Evolutionary conservation across 108 stramenopile genomes (phyloP).

Genomic region (Nitzschia sp.): DNA sequence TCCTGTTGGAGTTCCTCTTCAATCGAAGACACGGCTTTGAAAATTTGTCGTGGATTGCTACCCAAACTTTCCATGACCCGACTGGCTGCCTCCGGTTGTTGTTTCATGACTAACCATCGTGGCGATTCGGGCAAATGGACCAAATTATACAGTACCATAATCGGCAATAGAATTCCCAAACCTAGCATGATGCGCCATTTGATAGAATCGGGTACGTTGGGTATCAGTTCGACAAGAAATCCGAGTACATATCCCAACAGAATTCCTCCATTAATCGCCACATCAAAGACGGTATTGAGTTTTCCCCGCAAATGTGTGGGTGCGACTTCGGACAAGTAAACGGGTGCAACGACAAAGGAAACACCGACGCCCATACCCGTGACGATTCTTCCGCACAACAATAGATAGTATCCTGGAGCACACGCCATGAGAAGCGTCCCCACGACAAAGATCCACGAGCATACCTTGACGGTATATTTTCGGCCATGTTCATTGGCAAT

Average conservation of each 20-base stretch:
- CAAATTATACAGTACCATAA: constrained; percentile 19
- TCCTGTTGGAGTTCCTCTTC: constrained; percentile 16
- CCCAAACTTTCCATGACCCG: constrained; percentile 9
- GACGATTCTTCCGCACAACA: constrained; percentile 27
- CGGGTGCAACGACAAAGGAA: constrained; percentile 30
- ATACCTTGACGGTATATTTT: constrained; percentile 25
- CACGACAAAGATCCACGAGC: constrained; percentile 27
- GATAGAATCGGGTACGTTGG: background rate
- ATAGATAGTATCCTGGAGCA: constrained; percentile 3
- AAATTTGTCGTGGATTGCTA: background rate
- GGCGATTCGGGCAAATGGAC: constrained; percentile 25
- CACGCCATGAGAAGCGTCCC: constrained; percentile 31
- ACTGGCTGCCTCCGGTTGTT: constrained; percentile 6
- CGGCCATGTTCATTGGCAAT: constrained; percentile 21
- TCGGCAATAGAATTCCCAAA: constrained; percentile 18
- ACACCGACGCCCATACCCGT: constrained; percentile 39
- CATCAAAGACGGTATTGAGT: constrained; percentile 38
- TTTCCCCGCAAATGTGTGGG: constrained; percentile 24
- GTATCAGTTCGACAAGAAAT: constrained; percentile 24
- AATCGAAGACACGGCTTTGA: constrained; percentile 2
- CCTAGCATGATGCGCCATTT: constrained; percentile 36
- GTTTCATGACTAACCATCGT: constrained; percentile 25
- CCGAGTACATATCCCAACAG: constrained; percentile 31
- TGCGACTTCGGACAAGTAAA: constrained; percentile 23
- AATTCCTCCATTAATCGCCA: constrained; percentile 38